phyloP scores from a whole-genome alignment of 495 filamentous ascomycete species.

The Tuber melanosporum region DNA sequence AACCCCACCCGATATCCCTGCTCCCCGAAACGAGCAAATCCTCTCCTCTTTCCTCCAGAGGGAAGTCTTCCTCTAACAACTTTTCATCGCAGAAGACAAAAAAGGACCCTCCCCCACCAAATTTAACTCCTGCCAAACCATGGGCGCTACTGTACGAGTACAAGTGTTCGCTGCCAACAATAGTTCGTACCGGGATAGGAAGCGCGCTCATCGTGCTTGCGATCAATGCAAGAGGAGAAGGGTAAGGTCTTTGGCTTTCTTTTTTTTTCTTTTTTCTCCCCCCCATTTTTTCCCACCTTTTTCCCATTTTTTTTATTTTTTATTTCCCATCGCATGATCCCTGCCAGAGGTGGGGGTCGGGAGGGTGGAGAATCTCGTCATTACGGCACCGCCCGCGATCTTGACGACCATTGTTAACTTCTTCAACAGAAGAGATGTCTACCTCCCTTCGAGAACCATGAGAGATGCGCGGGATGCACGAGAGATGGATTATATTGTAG shows the following conservation, averaged over 20 bases:
- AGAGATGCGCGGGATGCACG: constrained; percentile 40
- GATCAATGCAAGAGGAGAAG: constrained; percentile 39
- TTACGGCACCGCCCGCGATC: not conserved
- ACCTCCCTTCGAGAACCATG: constrained; percentile 38
- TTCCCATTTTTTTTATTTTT: not conserved
- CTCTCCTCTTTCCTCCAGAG: not conserved
- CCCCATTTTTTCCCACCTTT: too few species aligned
- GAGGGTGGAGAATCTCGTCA: not conserved
- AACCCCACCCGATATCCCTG: not conserved
- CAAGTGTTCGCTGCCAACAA: constrained; percentile 40
- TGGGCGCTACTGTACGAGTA: constrained; percentile 23
- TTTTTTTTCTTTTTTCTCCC: not conserved
- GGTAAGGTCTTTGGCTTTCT: constrained; percentile 20
- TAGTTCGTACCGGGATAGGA: constrained; percentile 34
- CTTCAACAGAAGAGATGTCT: constrained; percentile 32
- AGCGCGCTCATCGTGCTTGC: constrained; percentile 35
- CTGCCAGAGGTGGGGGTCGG: not conserved
- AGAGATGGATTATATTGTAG: constrained; percentile 36
- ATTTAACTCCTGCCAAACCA: constrained; percentile 7
- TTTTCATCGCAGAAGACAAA: not conserved
- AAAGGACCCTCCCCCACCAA: constrained; percentile 6
- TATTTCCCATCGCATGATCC: not conserved
- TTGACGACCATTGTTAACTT: not conserved
- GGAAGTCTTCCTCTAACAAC: not conserved
- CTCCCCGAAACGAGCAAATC: not conserved